Conservation (phyloP, 768 basidiomycete species). For the Tubosaeta sp. region DNA sequence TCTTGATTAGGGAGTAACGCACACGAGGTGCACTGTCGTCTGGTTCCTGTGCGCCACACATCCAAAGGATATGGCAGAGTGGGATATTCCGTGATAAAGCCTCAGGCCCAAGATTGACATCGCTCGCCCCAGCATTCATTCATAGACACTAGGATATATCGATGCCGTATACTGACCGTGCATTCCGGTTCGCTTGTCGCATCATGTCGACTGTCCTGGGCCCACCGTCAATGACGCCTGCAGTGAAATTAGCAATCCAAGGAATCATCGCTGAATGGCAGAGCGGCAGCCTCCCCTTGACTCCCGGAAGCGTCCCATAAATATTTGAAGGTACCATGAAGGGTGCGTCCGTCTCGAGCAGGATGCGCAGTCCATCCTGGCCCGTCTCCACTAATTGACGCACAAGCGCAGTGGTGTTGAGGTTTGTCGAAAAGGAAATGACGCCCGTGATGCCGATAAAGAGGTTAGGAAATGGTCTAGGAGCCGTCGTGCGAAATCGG, state of each 20-base stretch:
- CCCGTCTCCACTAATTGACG: conserved; percentile 41
- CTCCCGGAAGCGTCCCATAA: conserved; percentile 47
- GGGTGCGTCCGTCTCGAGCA: conserved; percentile 85
- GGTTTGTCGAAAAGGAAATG: conserved; percentile 72
- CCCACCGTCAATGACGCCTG: conserved; percentile 37
- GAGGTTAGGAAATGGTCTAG: conserved; percentile 77
- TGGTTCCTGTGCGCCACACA: no score
- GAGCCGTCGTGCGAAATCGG: conserved; percentile 65
- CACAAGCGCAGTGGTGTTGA: conserved; percentile 66
- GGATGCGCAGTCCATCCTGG: conserved; percentile 39
- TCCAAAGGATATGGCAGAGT: no score
- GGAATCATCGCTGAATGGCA: conserved; percentile 82
- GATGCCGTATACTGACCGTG: conserved; percentile 54
- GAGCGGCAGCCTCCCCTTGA: conserved; percentile 62
- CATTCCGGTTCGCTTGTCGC: conserved; percentile 60
- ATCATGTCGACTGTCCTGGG: conserved; percentile 60
- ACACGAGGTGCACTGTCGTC: no score
- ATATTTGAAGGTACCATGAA: conserved; percentile 82
- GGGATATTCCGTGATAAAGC: no score
- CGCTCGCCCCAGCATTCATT: no score
- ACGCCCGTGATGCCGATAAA: conserved; percentile 87
- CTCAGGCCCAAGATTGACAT: no score
- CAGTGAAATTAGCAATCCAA: conserved; percentile 78
- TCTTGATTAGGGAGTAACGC: no score
- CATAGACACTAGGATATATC: background rate